These are phyloP conservation scores for Rubroboletus pulcherrimus DNA, from an alignment of 768 basidiomycete genomes.

Conservation along the genomic window DNA sequence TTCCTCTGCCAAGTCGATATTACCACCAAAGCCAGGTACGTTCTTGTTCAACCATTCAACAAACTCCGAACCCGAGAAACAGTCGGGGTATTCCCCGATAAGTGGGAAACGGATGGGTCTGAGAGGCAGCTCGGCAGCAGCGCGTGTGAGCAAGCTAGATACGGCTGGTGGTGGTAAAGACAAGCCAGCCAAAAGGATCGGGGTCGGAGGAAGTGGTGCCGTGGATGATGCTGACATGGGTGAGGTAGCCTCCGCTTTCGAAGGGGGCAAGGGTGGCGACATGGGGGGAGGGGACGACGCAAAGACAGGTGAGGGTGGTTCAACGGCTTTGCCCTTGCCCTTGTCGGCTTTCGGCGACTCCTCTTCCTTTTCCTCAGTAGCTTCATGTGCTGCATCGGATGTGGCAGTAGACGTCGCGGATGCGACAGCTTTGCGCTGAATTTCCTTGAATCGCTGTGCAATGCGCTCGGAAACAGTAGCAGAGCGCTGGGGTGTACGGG, in stretches of 20 bases:
- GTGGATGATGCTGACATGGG: conserved; percentile 26
- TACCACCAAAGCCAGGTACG: conserved; percentile 74
- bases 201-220: conserved; percentile 43
- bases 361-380: conserved; percentile 32
- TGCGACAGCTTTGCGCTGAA: conserved; percentile 54
- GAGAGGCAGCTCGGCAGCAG: conserved; percentile 67
- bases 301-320: conserved; percentile 31
- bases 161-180: conserved; percentile 61
- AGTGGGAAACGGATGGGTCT: conserved; percentile 72
- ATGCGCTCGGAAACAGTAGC: conserved; percentile 87
- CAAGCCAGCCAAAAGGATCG: conserved; percentile 74
- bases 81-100: conserved; percentile 79
- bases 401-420: conserved; percentile 28
- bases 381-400: conserved; percentile 19
- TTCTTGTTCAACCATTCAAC: conserved; percentile 78
- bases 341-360: conserved; percentile 66
- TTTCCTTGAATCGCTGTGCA: conserved; percentile 73
- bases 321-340: conserved; percentile 69
- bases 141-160: conserved; percentile 66
- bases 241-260: conserved; percentile 35
- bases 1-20: conserved; percentile 75
- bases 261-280: conserved; percentile 57
- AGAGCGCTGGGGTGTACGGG: conserved; percentile 55
- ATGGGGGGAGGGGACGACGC: conserved; percentile 57
- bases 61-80: conserved; percentile 88